Base-by-base conservation (phyloP, 179 eudicot genomes). In the Drosera spatulata region DNA sequence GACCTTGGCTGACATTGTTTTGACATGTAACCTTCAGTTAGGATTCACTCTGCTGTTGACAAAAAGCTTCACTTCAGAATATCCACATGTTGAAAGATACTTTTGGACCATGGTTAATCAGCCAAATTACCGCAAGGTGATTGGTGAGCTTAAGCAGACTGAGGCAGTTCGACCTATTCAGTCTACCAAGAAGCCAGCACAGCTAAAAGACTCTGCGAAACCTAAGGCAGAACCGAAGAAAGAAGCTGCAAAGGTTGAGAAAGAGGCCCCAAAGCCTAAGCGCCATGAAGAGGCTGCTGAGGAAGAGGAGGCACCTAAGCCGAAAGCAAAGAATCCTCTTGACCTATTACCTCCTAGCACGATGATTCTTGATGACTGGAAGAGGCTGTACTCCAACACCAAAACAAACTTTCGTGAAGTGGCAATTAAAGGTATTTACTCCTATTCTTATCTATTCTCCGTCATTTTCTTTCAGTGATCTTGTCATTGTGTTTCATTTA, bases 351-450 rank as follows among this genome's bases (percentile, higher is more conserved):
- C 95, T 8, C 96, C 95, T 3, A 89, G 96, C 70, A 78, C 61
- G 76, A 88, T 88, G 96, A 53, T 88, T 48, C 64, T 88, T 52
- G 96, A 88, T 84, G 96, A 88, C 1, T 88, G 96, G 96, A 88
- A 88, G 79, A 81, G 96, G 67, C 86, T 88, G 0, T 88, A 88
- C 70, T 88, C 96, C 6, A 88, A 88, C 75, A 88, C 96, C 41
- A 88, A 86, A 68, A 71, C 78, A 44, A 86, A 88, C 68, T 88
- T 88, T 85, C 96, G 96, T 58, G 96, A 86, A 66, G 96, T 88
- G 65, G 96, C 96, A 22, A 71, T 88, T 3, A 75, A 75, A 83
- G 66, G 66, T 62, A 61, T 53, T n/a, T n/a, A n/a, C n/a, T n/a
- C n/a, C n/a, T n/a, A n/a, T n/a, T n/a, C n/a, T n/a, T n/a, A n/a